Evolutionary conservation across 352 stramenopile species (phyloP).

Genomic region (Pseudoperonospora humuli): DNA sequence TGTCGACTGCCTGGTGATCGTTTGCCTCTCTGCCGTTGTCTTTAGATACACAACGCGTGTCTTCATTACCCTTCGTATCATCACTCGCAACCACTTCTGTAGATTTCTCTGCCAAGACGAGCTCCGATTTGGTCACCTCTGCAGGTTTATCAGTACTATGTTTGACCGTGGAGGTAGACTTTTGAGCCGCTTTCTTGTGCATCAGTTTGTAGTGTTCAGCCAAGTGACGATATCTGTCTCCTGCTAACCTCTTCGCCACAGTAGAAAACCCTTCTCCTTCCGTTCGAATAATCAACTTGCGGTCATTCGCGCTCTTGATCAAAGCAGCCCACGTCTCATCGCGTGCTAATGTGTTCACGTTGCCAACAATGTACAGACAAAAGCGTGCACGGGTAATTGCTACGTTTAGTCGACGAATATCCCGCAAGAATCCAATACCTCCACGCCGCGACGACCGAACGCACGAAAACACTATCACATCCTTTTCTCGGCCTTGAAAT

Average conservation of each 20-base stretch:
- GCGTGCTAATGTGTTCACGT: constrained; percentile 60
- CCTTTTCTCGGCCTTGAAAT: constrained; percentile 98
- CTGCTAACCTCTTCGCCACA: constrained; percentile 35
- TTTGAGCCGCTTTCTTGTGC: constrained; percentile 55
- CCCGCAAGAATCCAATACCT: constrained; percentile 86
- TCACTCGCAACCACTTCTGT: neutral
- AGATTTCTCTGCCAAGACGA: neutral
- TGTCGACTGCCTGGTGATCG: constrained; percentile 1
- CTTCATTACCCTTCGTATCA: neutral
- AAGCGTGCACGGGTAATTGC: constrained; percentile 85
- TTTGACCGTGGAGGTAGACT: constrained; percentile 15
- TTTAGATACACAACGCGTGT: neutral
- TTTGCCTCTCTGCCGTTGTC: constrained; percentile 1
- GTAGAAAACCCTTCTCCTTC: constrained; percentile 31
- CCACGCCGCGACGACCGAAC: constrained; percentile 80
- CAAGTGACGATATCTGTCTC: constrained; percentile 29
- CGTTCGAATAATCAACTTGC: constrained; percentile 56
- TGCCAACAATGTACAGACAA: constrained; percentile 83
- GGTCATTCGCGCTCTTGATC: constrained; percentile 59
- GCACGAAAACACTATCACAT: constrained; percentile 98
- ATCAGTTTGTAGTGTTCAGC: constrained; percentile 58
- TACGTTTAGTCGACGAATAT: constrained; percentile 87
- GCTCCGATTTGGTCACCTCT: constrained; percentile 7
- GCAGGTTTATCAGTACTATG: constrained; percentile 1
- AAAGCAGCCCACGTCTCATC: constrained; percentile 78